Evolutionary conservation across 2,329 filamentous ascomycete species (phyloP).

Genomic region (Xylaria polymorpha): DNA sequence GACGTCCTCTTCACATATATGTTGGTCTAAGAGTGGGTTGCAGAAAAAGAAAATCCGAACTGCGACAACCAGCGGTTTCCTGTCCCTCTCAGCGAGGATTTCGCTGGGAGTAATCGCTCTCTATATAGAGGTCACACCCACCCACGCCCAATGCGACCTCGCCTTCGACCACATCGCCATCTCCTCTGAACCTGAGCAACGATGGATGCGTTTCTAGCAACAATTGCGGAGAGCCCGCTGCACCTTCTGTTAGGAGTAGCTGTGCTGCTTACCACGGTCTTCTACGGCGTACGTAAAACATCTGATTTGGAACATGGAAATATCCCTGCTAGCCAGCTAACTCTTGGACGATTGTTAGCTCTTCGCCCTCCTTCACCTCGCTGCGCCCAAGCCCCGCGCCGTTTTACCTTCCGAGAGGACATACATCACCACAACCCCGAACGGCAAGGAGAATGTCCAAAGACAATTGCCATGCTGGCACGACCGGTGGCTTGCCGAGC

Average conservation of each 20-base stretch:
- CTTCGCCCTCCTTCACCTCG: slow-evolving; percentile 75
- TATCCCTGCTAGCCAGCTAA: slow-evolving; percentile 27
- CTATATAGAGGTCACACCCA: background rate
- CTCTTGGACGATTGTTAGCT: slow-evolving; percentile 56
- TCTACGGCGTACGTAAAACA: slow-evolving; percentile 54
- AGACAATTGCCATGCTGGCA: slow-evolving; percentile 86
- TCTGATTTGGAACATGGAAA: background rate
- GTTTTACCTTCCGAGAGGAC: slow-evolving; percentile 83
- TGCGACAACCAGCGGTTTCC: background rate
- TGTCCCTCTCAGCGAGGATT: slow-evolving; percentile 30
- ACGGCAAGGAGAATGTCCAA: slow-evolving; percentile 65
- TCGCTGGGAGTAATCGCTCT: slow-evolving; percentile 32
- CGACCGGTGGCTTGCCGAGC: slow-evolving; percentile 76
- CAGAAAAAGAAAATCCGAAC: background rate
- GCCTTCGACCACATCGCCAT: background rate
- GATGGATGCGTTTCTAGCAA: slow-evolving; percentile 43
- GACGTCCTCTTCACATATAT: background rate
- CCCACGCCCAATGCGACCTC: slow-evolving; percentile 21
- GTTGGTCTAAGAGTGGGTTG: background rate
- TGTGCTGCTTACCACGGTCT: slow-evolving; percentile 49
- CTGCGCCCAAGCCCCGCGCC: slow-evolving; percentile 83
- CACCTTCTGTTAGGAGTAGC: slow-evolving; percentile 54
- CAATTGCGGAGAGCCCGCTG: slow-evolving; percentile 53
- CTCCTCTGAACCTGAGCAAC: background rate
- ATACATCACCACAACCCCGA: slow-evolving; percentile 79